Conservation (phyloP, 129 eudicot genomes). For the Pittosporum tobira region DNA sequence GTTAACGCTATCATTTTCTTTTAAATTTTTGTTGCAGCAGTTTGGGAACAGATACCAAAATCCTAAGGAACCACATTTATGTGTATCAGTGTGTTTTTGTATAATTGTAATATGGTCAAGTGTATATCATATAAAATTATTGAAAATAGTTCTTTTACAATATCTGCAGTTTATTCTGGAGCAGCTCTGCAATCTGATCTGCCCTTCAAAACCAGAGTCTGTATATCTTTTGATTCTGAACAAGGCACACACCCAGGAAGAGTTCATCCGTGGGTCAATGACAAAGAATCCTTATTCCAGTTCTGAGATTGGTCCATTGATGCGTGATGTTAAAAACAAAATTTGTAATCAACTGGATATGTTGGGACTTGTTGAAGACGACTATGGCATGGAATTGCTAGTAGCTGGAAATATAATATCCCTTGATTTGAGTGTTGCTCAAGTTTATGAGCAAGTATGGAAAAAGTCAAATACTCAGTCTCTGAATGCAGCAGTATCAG, state of each 20-base stretch:
- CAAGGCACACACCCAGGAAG: slow-evolving; percentile 99
- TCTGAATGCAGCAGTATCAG: slow-evolving; percentile 43
- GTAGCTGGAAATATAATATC: slow-evolving; percentile 96
- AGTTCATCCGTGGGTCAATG: slow-evolving; percentile 98
- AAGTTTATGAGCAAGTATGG: slow-evolving; percentile 98
- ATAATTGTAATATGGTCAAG: too few relatives aligned
- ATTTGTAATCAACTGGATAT: slow-evolving; percentile 94
- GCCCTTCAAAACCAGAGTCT: slow-evolving; percentile 95
- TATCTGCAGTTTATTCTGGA: slow-evolving; percentile 89
- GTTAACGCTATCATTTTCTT: not conserved
- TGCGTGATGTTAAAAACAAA: slow-evolving; percentile 99
- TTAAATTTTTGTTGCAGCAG: not conserved
- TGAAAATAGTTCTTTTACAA: too few relatives aligned
- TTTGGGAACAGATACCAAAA: too few relatives aligned
- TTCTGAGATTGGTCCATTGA: slow-evolving; percentile 89
- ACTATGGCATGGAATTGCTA: slow-evolving; percentile 90
- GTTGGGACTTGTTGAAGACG: slow-evolving; percentile 92
- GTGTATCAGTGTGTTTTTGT: too few relatives aligned
- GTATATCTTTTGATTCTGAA: slow-evolving; percentile 82
- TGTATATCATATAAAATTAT: too few relatives aligned
- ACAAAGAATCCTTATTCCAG: slow-evolving; percentile 97
- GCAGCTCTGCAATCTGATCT: slow-evolving; percentile 96
- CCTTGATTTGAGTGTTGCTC: slow-evolving; percentile 86
- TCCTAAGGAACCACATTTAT: too few relatives aligned
- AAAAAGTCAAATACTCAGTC: slow-evolving; percentile 73